Base-by-base conservation (phyloP, 805 yeast genomes). In the Ogataea paraovalis region DNA sequence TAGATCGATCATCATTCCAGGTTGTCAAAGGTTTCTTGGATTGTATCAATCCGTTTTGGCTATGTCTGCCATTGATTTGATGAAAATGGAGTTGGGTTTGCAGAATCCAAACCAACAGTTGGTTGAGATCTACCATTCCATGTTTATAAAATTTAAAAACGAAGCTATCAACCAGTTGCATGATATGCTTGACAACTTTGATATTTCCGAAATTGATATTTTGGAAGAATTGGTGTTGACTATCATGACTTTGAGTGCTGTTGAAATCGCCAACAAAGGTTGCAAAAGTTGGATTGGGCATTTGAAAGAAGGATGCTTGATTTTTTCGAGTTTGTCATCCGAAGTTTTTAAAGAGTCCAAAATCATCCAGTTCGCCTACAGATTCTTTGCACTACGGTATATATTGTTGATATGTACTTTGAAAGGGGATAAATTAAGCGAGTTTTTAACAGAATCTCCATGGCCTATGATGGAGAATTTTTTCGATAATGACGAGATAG, bases 361-460 rank as follows among this genome's bases (percentile, higher is more conserved):
- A n/a, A 51, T 57, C 18, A 52, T 66, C 25, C 45, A 43, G 19
- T 67, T 67, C 45, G 65, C 61, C 10, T 67, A 67, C 40, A 49
- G 64, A 22, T 66, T 65, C 45, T 65, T 67, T 40, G 49, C 66
- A 1, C 43, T 66, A 18, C 30, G 70, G n/a, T 65, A 62, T 44
- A 54, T 65, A 14, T 49, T 65, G 4, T 50, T 63, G 12, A 37
- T 60, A 4, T 55, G 61, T 13, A 61, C 68, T 3, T 47, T 65
- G 32, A 58, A 58, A 25, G 43, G 48, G 8, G 49, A 44, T 3
- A 53, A 50, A 18, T 46, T 63, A 14, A 38, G 41, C 0, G 38
- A 33, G 2, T 52, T 66, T 32, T 14, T 54, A 14, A 45, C 44
- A 1, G 23, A 44, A 4, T 56, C 58, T 32, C 60, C 62, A 4